Evolutionary conservation across 2,329 filamentous ascomycete genomes (phyloP), one percentile per base, ranked within the genome.

Genomic region (Fusarium sp.): DNA sequence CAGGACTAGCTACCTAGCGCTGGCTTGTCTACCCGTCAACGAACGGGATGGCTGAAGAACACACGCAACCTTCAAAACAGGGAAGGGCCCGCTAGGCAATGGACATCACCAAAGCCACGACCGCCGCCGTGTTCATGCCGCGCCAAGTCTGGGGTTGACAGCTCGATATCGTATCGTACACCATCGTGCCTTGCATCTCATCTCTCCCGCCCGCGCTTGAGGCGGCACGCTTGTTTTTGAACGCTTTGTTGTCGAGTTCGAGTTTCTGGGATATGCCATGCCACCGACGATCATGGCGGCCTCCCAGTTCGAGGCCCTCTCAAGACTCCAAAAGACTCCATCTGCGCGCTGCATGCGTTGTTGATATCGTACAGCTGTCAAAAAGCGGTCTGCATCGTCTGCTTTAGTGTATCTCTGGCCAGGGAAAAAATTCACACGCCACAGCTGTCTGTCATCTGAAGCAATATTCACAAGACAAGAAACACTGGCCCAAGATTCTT

Each of bases 311-410:
- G 56, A 65, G 67, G 50, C 57, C 54, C 44, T 48, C 55, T 49
- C 44, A 58, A 49, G 49, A 58, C 56, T 43, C 43, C 36, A 32
- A 29, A 32, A 31, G 56, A 41, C 45, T 19, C 56, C 44, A 45
- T 67, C 51, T 61, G 64, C 52, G 50, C 28, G 39, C 55, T 58
- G 67, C 54, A 67, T 67, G 65, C 56, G 56, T 64, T 58, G 55
- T 64, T 57, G 56, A 65, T 51, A 49, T 55, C 49, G 59, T 63
- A 52, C 65, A 67, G 63, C 60, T 70, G 68, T 68, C 68, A 70
- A 70, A 67, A 55, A 70, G 68, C 68, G 68, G 68, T 70, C 68
- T 70, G 68, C 65, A 51, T 68, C 54, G 60, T 68, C 51, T 40
- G 65, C 42, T 41, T 52, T 60, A 65, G 65, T 67, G 58, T 35